Evolutionary conservation across 805 yeast species (phyloP).

Genomic region (Hanseniaspora osmophila): DNA sequence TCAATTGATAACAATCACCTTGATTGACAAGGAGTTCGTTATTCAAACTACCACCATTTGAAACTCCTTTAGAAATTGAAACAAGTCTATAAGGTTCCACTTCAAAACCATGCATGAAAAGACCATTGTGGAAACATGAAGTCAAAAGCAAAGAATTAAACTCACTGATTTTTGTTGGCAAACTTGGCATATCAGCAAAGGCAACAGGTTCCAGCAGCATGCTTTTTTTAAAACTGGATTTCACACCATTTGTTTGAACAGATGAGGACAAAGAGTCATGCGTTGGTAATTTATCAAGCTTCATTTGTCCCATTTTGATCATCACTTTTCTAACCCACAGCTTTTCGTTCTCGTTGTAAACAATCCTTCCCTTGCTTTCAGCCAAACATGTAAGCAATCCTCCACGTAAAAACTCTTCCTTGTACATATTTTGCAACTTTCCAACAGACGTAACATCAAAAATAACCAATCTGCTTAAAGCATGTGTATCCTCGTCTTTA

Average conservation of each 20-base stretch:
- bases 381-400: slow-evolving; percentile 2
- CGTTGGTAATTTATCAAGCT: too few species aligned
- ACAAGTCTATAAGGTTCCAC: slow-evolving; percentile 89
- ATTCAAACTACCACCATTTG: slow-evolving; percentile 45
- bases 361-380: slow-evolving; percentile 5
- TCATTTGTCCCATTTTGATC: neutral
- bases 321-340: slow-evolving; percentile 2
- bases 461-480: neutral
- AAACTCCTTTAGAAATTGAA: slow-evolving; percentile 58
- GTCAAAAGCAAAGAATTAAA: slow-evolving; percentile 69
- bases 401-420: slow-evolving; percentile 4
- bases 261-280: too few species aligned
- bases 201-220: slow-evolving; percentile 53
- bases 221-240: slow-evolving; percentile 5
- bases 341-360: slow-evolving; percentile 3
- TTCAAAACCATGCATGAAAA: slow-evolving; percentile 78
- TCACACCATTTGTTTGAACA: too few species aligned
- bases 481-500: neutral
- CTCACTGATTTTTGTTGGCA: slow-evolving; percentile 69
- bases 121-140: slow-evolving; percentile 61
- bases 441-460: neutral
- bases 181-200: slow-evolving; percentile 69
- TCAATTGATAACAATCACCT: slow-evolving; percentile 49
- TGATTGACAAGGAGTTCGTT: slow-evolving; percentile 68
- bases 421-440: neutral